Evolutionary conservation across 352 stramenopile species (phyloP).

Genomic region (Phytophthora idaei): DNA sequence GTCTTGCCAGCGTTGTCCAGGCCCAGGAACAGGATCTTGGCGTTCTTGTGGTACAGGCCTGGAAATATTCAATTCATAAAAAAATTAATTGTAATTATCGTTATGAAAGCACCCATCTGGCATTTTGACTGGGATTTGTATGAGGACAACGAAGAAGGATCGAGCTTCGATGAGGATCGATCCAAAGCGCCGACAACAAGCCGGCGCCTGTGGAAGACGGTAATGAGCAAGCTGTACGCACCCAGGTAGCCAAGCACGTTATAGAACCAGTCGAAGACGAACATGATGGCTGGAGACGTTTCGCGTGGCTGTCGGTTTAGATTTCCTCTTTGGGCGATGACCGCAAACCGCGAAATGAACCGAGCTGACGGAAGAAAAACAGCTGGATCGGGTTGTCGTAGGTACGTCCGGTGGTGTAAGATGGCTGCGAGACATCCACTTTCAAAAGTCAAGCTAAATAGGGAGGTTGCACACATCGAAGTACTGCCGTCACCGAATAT

Average conservation of each 20-base stretch:
- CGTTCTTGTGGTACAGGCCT: slow-evolving; percentile 99
- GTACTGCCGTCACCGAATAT: slow-evolving; percentile 4
- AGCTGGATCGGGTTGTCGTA: neutral
- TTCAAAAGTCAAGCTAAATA: slow-evolving; percentile 1
- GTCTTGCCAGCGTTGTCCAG: slow-evolving; percentile 99
- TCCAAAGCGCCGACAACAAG: neutral
- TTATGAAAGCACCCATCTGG: slow-evolving; percentile 12
- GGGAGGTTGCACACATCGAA: neutral
- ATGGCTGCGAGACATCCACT: neutral
- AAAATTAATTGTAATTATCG: slow-evolving; percentile 7
- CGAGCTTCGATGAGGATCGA: neutral
- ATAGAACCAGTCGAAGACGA: slow-evolving; percentile 97
- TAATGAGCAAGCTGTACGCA: slow-evolving; percentile 40
- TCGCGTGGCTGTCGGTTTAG: slow-evolving; percentile 6
- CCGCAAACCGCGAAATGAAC: slow-evolving; percentile 46
- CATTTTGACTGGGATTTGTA: slow-evolving; percentile 23
- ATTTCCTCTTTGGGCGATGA: slow-evolving; percentile 25
- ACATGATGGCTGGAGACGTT: slow-evolving; percentile 70
- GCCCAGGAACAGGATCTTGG: slow-evolving; percentile 99
- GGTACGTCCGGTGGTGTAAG: slow-evolving; percentile 4
- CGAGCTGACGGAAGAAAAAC: slow-evolving; percentile 24
- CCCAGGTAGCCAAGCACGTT: slow-evolving; percentile 92
- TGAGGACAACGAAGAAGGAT: slow-evolving; percentile 7
- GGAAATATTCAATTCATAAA: slow-evolving; percentile 15
- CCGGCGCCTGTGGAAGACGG: neutral